Evolutionary conservation across 257 asterid species (phyloP).

Genomic region (Thymus mandschuricus): DNA sequence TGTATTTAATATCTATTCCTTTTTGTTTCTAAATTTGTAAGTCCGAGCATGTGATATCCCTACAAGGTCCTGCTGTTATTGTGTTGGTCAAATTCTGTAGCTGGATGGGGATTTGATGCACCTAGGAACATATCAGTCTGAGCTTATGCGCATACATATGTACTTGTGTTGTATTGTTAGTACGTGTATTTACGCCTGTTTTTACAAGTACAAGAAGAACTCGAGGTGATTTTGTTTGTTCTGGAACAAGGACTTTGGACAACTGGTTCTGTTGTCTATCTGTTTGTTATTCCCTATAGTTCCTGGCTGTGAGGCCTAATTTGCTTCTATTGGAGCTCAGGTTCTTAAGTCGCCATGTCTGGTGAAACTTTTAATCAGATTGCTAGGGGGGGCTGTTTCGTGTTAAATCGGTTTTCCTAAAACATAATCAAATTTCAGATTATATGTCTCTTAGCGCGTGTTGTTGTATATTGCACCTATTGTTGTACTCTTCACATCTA

Average conservation of each 20-base stretch:
- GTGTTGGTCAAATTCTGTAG: constrained; percentile 16
- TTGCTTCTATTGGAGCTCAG: background rate
- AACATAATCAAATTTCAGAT: background rate
- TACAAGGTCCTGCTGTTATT: background rate
- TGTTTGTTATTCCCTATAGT: background rate
- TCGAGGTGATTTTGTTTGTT: constrained; percentile 2
- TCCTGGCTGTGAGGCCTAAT: background rate
- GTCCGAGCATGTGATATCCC: constrained; percentile 5
- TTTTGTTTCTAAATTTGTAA: constrained; percentile 16
- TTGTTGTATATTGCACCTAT: constrained; percentile 13
- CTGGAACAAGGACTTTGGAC: constrained; percentile 12
- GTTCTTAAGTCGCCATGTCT: constrained; percentile 8
- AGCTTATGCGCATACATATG: constrained; percentile 1
- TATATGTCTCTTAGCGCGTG: background rate
- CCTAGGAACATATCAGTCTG: constrained; percentile 10
- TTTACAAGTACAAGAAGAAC: background rate
- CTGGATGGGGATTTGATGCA: constrained; percentile 21
- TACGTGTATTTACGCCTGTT: constrained; percentile 21
- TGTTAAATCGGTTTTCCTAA: background rate
- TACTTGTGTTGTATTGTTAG: constrained; percentile 1
- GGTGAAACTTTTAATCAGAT: constrained; percentile 4
- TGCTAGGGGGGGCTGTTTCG: background rate
- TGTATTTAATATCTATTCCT: constrained; percentile 13
- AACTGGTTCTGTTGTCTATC: constrained; percentile 7
- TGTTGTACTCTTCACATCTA: background rate